phyloP scores from a whole-genome alignment of 371 early-diverging fungal genomes.

The Mucor indicus region DNA sequence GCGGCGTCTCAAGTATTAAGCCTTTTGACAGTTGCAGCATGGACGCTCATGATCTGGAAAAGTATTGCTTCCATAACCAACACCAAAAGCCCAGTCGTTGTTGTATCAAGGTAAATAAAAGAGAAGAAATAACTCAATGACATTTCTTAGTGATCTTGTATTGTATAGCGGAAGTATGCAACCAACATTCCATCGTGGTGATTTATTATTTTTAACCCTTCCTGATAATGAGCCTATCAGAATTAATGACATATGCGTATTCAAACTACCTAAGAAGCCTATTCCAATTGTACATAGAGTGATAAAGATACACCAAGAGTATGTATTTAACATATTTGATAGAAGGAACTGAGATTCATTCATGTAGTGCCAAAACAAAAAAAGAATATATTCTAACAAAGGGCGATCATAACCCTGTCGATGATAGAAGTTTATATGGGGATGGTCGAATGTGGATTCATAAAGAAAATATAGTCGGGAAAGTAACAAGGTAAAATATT shows the following conservation, averaged over 20 bases:
- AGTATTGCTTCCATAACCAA: slow-evolving; percentile 83
- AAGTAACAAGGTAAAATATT: slow-evolving; percentile 71
- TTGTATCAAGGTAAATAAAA: slow-evolving; percentile 90
- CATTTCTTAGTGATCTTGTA: neutral
- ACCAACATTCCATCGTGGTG: slow-evolving; percentile 98
- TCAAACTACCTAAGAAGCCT: slow-evolving; percentile 85
- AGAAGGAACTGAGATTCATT: too few species aligned
- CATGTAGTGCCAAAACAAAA: slow-evolving; percentile 57
- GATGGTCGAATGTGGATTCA: slow-evolving; percentile 88
- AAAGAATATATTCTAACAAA: slow-evolving; percentile 93
- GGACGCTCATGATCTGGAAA: slow-evolving; percentile 98
- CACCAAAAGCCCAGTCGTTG: slow-evolving; percentile 97
- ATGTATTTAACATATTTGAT: too few species aligned
- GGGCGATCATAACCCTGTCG: slow-evolving; percentile 94
- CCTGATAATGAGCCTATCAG: slow-evolving; percentile 65
- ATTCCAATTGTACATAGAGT: slow-evolving; percentile 99
- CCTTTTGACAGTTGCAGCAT: slow-evolving; percentile 79
- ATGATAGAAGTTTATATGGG: slow-evolving; percentile 95
- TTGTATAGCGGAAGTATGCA: slow-evolving; percentile 94
- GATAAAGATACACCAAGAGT: slow-evolving; percentile 85
- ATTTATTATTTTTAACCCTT: slow-evolving; percentile 88
- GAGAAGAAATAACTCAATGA: too few species aligned
- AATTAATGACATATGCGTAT: slow-evolving; percentile 97
- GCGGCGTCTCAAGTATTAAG: slow-evolving; percentile 73
- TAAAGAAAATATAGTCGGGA: slow-evolving; percentile 84